These are phyloP conservation scores for Ophiocordyceps camponoti-leonardi DNA, from an alignment of 2,329 filamentous ascomycete genomes.

Conservation along the genomic window DNA sequence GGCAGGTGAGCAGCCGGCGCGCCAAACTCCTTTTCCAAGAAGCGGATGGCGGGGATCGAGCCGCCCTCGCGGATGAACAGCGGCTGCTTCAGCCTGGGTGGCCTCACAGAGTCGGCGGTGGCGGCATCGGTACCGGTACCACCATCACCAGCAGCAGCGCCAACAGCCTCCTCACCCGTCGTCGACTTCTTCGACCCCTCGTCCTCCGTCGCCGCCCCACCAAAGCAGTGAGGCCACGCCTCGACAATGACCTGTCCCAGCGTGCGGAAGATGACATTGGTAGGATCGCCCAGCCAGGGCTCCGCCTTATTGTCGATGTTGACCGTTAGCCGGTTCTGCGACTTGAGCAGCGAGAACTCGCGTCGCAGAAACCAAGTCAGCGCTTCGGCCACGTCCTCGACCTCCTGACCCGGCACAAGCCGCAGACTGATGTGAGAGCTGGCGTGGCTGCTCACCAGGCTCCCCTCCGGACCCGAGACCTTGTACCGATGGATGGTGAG, in stretches of 20 bases:
- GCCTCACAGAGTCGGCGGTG: neutral
- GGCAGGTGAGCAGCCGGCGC: slow-evolving; percentile 86
- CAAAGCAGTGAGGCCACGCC: slow-evolving; percentile 54
- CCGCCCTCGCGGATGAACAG: slow-evolving; percentile 93
- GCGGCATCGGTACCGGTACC: neutral
- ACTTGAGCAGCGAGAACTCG: slow-evolving; percentile 59
- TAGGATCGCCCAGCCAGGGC: slow-evolving; percentile 86
- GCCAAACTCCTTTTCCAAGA: slow-evolving; percentile 83
- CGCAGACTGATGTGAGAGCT: slow-evolving; percentile 80
- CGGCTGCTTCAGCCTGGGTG: slow-evolving; percentile 37
- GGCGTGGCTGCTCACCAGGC: slow-evolving; percentile 78
- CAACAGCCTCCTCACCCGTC: neutral
- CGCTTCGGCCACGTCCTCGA: slow-evolving; percentile 53
- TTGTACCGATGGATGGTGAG: slow-evolving; percentile 88
- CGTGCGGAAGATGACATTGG: slow-evolving; percentile 79
- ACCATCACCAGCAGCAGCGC: too few relatives aligned
- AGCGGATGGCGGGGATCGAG: slow-evolving; percentile 84
- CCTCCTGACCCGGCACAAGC: slow-evolving; percentile 83
- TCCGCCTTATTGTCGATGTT: slow-evolving; percentile 87
- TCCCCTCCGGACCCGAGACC: slow-evolving; percentile 80
- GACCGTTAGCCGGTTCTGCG: slow-evolving; percentile 64
- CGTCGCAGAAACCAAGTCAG: slow-evolving; percentile 50
- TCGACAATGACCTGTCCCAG: slow-evolving; percentile 72
- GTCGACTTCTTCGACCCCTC: neutral
- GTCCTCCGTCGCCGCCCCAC: neutral